Evolutionary conservation across 345 rosid species (phyloP), one percentile per base, ranked within the genome.

Genomic region (Kernera saxatilis): DNA sequence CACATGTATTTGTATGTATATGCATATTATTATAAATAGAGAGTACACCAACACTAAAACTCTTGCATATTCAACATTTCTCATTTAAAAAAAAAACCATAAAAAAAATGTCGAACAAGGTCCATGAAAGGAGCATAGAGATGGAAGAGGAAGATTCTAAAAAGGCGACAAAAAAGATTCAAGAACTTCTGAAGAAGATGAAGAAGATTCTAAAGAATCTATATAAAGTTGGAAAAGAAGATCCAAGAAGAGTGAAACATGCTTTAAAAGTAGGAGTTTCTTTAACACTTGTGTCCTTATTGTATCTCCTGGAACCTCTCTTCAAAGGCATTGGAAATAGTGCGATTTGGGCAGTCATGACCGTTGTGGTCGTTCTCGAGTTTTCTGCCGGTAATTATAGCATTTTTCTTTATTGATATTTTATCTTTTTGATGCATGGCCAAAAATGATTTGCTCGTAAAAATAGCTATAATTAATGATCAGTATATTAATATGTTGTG

Each of bases 301-400:
- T 87, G 64, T 93, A 87, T 59, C 69, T 88, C 37, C 29, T 83
- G 45, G 84, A 86, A 75, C 95, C 93, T n/a, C 64, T 90, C 76
- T 88, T 73, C 59, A 74, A 90, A 74, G 83, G 82, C 37, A 67
- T 88, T 10, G 97, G 95, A 6, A 67, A 56, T 8, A 84, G 48
- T 74, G 88, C 96, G 30, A 87, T 88, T 5, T 87, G 97, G 96
- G 90, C 96, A 13, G 91, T 87, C 69, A 79, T 88, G 91, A 88
- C 97, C 13, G 96, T 91, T 27, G 93, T 91, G 18, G 93, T 91
- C 51, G 97, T 88, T 44, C 84, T 88, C 2, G 97, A 88, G 80
- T 91, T 86, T 66, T 85, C 90, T 35, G 90, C 84, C 5, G 97
- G 97, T 86, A 44, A 64, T 3, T 52, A 25, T 14, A 58, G 62